Evolutionary conservation across 1,284 basidiomycete species (phyloP), one percentile per base, ranked within the genome.

Genomic region (Schizophyllum commune): DNA sequence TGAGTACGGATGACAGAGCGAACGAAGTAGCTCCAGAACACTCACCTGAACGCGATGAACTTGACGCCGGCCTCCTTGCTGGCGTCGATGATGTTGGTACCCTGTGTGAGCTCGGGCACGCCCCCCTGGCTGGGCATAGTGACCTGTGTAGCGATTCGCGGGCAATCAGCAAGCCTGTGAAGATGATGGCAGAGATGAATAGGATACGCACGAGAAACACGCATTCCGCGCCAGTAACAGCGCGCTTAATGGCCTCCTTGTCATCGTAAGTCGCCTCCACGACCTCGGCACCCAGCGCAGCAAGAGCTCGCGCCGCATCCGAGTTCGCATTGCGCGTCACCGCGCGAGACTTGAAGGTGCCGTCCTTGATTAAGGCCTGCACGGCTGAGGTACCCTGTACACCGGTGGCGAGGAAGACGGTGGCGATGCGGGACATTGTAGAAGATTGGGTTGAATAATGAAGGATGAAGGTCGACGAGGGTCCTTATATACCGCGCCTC

Each of bases 41-140:
- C 60, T 11, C 1, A 65, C 64, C 53, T 65, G 21, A 27, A 65
- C 8, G 64, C 27, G 39, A 65, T 61, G 56, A 62, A 64, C 34
- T 61, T 59, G 21, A 64, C 60, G 13, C 61, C 61, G 7, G 13
- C 61, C 56, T 65, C 59, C 32, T 64, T 64, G 11, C 59, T 61
- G 5, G 65, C 61, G 56, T 65, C 61, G 11, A 65, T 59, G 32
- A 63, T 52, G 22, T 62, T 64, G 34, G 56, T 59, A 5, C 61
- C 65, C 20, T 61, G 59, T 0, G 15, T 27, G 5, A 65, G 55
- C 63, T 77, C 73, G 21, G 39, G 39, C 9, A 47, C 39, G 39
- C 17, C 39, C 3, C 39, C 13, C 39, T 47, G 39, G 39, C 9
- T 13, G 17, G 39, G 39, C 13, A 47, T 11, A 47, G 39, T 47